phyloP scores from a whole-genome alignment of 169 alveolate species.

The Plasmodium gaboni region DNA sequence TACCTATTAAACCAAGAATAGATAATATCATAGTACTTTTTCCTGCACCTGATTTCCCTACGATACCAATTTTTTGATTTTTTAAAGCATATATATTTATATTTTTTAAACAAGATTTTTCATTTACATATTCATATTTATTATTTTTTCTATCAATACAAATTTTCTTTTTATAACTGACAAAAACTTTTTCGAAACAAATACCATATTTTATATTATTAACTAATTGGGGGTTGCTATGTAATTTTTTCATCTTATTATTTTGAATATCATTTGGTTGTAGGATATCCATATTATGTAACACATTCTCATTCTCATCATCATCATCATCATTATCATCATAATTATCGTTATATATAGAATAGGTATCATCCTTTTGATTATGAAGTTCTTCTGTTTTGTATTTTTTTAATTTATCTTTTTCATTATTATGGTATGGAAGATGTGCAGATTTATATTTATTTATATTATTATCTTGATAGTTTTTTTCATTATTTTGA shows the following conservation, averaged over 20 bases:
- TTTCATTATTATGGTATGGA: too few relatives aligned
- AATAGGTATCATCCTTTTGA: not conserved
- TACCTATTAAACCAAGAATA: constrained; percentile 76
- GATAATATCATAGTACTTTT: constrained; percentile 80
- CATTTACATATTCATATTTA: constrained; percentile 51
- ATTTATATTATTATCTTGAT: not conserved
- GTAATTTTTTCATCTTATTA: too few relatives aligned
- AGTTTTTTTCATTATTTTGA: not conserved
- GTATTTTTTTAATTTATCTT: not conserved
- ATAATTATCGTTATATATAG: not conserved
- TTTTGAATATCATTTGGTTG: too few relatives aligned
- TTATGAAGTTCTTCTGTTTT: not conserved
- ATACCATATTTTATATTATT: constrained; percentile 32
- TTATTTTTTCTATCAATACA: constrained; percentile 28
- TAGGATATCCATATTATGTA: not conserved
- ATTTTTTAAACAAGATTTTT: constrained; percentile 73
- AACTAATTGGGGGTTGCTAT: not conserved
- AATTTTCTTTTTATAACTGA: constrained; percentile 54
- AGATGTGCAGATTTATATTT: too few relatives aligned
- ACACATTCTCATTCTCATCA: too few relatives aligned
- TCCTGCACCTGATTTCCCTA: constrained; percentile 83
- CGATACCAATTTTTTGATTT: constrained; percentile 81
- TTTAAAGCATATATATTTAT: constrained; percentile 80
- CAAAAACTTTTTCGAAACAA: constrained; percentile 62
- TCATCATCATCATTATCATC: too few relatives aligned